Conservation (phyloP, 345 rosid species). For the Syzygium aqueum region DNA sequence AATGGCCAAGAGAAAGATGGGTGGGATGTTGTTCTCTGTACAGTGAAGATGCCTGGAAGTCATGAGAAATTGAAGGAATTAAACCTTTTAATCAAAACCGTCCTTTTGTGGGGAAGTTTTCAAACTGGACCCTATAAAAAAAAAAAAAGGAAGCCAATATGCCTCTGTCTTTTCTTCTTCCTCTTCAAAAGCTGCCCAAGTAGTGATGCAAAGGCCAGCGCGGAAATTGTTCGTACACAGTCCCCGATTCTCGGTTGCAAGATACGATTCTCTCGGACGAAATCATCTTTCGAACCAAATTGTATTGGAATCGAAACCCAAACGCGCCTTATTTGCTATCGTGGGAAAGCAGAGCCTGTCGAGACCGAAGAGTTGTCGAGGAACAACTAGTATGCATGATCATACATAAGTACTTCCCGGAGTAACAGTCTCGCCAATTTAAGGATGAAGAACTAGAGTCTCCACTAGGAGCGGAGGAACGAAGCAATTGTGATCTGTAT, state of each 20-base stretch:
- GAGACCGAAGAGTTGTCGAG: not conserved
- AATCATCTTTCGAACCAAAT: not conserved
- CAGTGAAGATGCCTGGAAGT: not conserved
- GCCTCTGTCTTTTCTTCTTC: not conserved
- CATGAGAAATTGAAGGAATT: not conserved
- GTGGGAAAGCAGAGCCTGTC: no score
- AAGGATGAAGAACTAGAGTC: not conserved
- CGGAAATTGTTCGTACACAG: not conserved
- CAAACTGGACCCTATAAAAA: not conserved
- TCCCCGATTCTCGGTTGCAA: not conserved
- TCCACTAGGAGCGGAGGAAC: not conserved
- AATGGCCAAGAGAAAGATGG: not conserved
- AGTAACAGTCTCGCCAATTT: not conserved
- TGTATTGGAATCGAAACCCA: not conserved
- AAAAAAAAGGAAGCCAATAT: not conserved
- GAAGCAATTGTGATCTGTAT: not conserved
- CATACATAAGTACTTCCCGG: not conserved
- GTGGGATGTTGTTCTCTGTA: not conserved
- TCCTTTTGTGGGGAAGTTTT: not conserved
- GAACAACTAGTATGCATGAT: not conserved
- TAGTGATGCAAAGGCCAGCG: not conserved
- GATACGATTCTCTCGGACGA: not conserved
- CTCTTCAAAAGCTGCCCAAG: not conserved
- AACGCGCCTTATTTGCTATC: not conserved
- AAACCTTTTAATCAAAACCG: not conserved